Percentiles rank a stretch among this genome's conserved stretches.
Evolutionary conservation across 805 yeast species (phyloP).

Genomic region (Candida xiaguanensis): DNA sequence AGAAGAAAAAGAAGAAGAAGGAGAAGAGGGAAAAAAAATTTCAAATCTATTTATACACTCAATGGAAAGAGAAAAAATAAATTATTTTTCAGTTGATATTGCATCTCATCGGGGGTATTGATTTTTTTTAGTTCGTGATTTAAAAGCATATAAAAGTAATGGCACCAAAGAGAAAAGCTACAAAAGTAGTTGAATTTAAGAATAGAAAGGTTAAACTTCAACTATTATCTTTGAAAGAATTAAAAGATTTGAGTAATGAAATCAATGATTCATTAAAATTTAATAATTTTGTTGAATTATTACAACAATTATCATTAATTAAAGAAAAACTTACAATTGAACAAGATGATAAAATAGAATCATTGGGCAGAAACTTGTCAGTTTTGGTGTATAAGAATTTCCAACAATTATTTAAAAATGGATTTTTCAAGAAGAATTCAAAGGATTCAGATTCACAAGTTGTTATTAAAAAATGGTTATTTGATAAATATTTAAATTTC

Average conservation of each 20-base stretch:
- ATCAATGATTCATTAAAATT: conserved; percentile 42
- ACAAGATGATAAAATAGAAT: conserved; percentile 23
- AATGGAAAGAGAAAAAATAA: too few species aligned
- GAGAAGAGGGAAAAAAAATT: neutral
- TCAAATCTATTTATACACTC: neutral
- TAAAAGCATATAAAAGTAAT: conserved; percentile 9
- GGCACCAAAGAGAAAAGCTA: conserved; percentile 23
- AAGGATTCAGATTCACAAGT: conserved; percentile 43
- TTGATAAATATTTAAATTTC: conserved; percentile 52
- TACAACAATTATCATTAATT: conserved; percentile 34
- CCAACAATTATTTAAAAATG: conserved; percentile 42
- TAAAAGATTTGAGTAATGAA: conserved; percentile 22
- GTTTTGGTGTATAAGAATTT: conserved; percentile 46
- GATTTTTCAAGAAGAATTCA: conserved; percentile 31
- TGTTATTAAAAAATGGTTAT: conserved; percentile 58
- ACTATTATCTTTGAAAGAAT: conserved; percentile 16
- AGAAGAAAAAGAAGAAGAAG: conserved; percentile 12
- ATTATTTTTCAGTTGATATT: neutral
- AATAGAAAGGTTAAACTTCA: conserved; percentile 7
- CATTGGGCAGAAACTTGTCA: conserved; percentile 37
- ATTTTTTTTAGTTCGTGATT: too few species aligned
- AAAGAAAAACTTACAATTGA: conserved; percentile 14
- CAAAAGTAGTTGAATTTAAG: conserved; percentile 5
- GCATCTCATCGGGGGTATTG: conserved; percentile 3
- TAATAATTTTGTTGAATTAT: conserved; percentile 50